These are phyloP conservation scores for Boletus subparvulus DNA, from an alignment of 768 basidiomycete species.

Conservation along the genomic window DNA sequence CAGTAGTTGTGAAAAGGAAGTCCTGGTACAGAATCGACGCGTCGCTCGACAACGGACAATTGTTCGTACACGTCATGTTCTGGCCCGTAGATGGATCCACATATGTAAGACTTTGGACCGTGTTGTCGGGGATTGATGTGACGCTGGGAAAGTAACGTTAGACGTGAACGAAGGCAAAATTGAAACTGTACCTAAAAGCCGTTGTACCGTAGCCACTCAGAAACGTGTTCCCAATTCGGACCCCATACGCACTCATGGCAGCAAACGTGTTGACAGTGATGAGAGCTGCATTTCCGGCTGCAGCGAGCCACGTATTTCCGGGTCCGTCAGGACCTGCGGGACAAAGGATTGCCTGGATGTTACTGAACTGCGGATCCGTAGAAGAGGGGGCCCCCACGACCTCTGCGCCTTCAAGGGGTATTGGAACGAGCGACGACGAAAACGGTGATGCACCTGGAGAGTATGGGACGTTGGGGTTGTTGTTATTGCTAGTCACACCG, in stretches of 20 bases:
- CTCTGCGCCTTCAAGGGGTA: slow-evolving; percentile 62
- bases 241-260: slow-evolving; percentile 70
- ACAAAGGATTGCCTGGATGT: slow-evolving; percentile 76
- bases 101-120: slow-evolving; percentile 72
- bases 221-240: slow-evolving; percentile 93
- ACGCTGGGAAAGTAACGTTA: slow-evolving; percentile 48
- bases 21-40: slow-evolving; percentile 85
- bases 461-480: slow-evolving; percentile 84
- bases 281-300: slow-evolving; percentile 65
- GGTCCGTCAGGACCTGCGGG: slow-evolving; percentile 80
- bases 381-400: slow-evolving; percentile 65
- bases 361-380: slow-evolving; percentile 53
- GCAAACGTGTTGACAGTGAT: slow-evolving; percentile 78
- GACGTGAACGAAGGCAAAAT: neutral
- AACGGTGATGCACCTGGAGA: slow-evolving; percentile 82
- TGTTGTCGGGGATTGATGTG: slow-evolving; percentile 87
- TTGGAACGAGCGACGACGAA: slow-evolving; percentile 84
- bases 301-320: slow-evolving; percentile 82
- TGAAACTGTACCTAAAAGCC: slow-evolving; percentile 66
- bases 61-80: slow-evolving; percentile 71
- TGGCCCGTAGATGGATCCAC: slow-evolving; percentile 72
- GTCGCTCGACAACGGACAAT: slow-evolving; percentile 81
- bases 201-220: slow-evolving; percentile 77
- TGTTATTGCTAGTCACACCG: slow-evolving; percentile 51
- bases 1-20: slow-evolving; percentile 70